Percentiles rank a stretch among this genome's conserved stretches.
These are phyloP conservation scores for Monosporozyma servazzii DNA, from an alignment of 805 yeast species.

Conservation along the genomic window DNA sequence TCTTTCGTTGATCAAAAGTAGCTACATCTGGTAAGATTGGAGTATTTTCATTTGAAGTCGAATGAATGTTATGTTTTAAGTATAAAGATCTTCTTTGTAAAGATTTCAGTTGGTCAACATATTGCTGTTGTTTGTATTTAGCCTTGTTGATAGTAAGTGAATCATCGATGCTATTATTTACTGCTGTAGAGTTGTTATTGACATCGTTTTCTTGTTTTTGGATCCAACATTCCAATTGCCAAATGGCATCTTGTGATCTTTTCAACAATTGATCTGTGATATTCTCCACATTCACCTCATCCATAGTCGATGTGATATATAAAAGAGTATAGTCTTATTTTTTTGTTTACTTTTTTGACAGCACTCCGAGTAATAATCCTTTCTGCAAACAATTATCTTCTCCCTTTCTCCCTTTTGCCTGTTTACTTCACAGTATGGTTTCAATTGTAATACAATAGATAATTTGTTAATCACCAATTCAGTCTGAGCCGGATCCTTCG, in stretches of 20 bases:
- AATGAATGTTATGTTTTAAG: not conserved
- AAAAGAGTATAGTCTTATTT: not conserved
- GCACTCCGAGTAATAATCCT: not conserved
- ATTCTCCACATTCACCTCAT: conserved; percentile 11
- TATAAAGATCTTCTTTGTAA: not conserved
- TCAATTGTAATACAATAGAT: too few species aligned
- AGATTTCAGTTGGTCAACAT: not conserved
- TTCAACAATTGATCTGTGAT: conserved; percentile 20
- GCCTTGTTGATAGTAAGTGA: not conserved
- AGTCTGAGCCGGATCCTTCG: too few species aligned
- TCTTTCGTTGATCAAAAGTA: not conserved
- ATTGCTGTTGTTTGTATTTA: not conserved
- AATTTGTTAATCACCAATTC: too few species aligned
- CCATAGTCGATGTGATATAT: not conserved
- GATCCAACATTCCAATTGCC: conserved; percentile 24
- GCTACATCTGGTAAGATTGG: not conserved
- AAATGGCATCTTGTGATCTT: conserved; percentile 25
- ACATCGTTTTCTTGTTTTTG: conserved; percentile 14
- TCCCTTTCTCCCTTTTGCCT: too few species aligned
- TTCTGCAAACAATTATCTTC: too few species aligned
- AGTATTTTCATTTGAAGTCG: not conserved
- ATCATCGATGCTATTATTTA: not conserved
- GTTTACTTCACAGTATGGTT: too few species aligned
- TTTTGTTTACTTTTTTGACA: not conserved
- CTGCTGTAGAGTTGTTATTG: not conserved